Conservation (phyloP, 2,329 filamentous ascomycete genomes). For the Hirsutella thompsonii region DNA sequence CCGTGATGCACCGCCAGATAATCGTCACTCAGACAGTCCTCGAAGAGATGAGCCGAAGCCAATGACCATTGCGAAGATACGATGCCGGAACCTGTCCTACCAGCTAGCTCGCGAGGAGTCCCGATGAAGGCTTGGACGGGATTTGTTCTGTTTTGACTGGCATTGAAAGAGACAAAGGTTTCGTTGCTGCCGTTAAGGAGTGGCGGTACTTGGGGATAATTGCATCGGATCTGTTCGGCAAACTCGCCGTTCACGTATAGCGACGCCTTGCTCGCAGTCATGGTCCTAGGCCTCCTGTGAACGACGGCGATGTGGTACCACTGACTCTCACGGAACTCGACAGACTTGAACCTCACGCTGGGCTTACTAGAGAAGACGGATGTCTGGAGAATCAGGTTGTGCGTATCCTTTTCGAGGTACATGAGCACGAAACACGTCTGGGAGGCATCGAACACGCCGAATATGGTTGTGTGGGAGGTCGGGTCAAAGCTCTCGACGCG, state of each 20-base stretch:
- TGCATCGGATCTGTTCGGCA: constrained; percentile 78
- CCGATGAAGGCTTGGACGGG: constrained; percentile 87
- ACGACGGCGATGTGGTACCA: constrained; percentile 95
- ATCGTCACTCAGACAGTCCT: constrained; percentile 81
- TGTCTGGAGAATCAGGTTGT: constrained; percentile 90
- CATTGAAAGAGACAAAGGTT: constrained; percentile 58
- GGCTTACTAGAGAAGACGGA: constrained; percentile 77
- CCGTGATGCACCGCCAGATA: constrained; percentile 82
- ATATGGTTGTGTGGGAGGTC: constrained; percentile 81
- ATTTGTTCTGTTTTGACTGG: constrained; percentile 40
- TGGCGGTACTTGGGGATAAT: constrained; percentile 70
- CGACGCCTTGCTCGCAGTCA: constrained; percentile 66
- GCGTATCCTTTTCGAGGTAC: constrained; percentile 88
- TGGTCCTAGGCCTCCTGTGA: constrained; percentile 65
- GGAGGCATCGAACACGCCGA: constrained; percentile 83
- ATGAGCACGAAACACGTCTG: constrained; percentile 90
- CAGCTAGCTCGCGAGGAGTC: constrained; percentile 78
- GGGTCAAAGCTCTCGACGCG: constrained; percentile 78
- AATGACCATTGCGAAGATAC: constrained; percentile 77
- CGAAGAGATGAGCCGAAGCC: constrained; percentile 78
- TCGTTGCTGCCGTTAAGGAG: constrained; percentile 48
- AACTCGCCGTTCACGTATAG: constrained; percentile 92
- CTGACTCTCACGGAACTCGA: constrained; percentile 56
- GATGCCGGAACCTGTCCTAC: constrained; percentile 57
- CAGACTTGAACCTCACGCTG: constrained; percentile 85